Base-by-base conservation (phyloP, 768 basidiomycete species). In the Psilocybe subaeruginosa region DNA sequence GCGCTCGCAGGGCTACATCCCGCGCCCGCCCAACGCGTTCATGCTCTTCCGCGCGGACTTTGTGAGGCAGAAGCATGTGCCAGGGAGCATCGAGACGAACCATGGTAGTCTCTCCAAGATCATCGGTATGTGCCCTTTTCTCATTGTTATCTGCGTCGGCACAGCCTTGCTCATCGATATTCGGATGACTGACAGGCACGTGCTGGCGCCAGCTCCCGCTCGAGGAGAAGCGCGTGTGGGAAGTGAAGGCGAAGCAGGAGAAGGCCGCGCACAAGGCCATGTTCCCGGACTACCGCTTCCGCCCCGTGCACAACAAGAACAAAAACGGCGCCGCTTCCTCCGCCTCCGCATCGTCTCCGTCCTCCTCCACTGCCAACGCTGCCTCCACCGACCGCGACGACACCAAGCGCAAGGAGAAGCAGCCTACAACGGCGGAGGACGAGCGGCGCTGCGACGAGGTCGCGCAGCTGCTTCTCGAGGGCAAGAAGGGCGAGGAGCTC, bases 1-100 rank as follows among this genome's bases (percentile, higher is more conserved):
- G 3, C 52, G 46, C 33, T 58, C 56, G 14, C 81, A 74, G 60
- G 85, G 77, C 12, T 90, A 93, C 70, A 90, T 93, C 52, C 91
- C 91, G 2, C 84, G 91, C 19, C 91, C 91, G 0, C 89, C 91
- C 4, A 93, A 93, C 63, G 91, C 91, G 8, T 93, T 93, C 78
- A 93, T 93, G 80, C 82, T 93, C 65, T 93, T 93, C 79, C 85
- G 91, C 58, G 90, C 90, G 3, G 88, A 90, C 52, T 92, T 92
- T 74, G 89, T 92, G 63, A 82, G 88, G 68, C 88, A 84, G 67
- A 89, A 90, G 66, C 90, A 92, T 67, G 90, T 93, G 60, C 88
- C 90, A 1, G 87, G 89, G 16, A 85, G 84, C 19, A 88, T 92
- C 62, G 91, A 91, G 78, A 88, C 88, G 30, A 89, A 89, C 68